Base-by-base conservation (phyloP, 2,329 filamentous ascomycete genomes). In the Zopfia rhizophila region DNA sequence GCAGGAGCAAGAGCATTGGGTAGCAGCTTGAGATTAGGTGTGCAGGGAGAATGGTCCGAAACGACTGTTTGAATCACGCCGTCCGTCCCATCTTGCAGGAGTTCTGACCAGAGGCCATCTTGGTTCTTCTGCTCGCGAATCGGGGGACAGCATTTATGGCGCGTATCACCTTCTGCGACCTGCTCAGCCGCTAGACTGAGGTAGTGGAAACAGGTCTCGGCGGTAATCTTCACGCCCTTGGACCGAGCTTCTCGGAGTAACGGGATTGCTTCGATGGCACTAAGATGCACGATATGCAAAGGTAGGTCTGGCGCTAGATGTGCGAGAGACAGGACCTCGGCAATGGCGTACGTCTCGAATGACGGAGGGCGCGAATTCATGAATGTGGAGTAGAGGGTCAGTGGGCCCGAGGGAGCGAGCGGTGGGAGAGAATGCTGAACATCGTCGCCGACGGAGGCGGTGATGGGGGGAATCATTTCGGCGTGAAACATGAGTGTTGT, bases 401-500 rank as follows among this genome's bases (percentile, higher is more conserved):
- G 77, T 8, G 88, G 84, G 12, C 90, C 91, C 19, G 81, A 79
- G 3, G 90, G 90, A 1, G 82, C 83, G 5, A 88, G 75, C 0
- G 90, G 89, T 13, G 90, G 84, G 5, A 82, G 78, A 0, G 89
- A 89, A 18, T 75, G 73, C 62, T 90, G 87, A 3, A 91, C 85
- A 18, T 85, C 84, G 68, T 94, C 90, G 40, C 89, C 88, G 2
- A 92, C 88, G 0, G 90, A 91, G 56, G 85, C 84, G 37, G 89
- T 76, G 56, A 92, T 89, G 13, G 91, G 90, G n/a, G 93, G 91
- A 10, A 95, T 87, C 91, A 97, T 97, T 73, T 99, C 94, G 45
- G 94, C 94, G 68, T 99, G 94, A 77, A 99, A 99, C 93, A 99
- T 97, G 61, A 97, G 85, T 0, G 91, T 96, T 2, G 94, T 97